Base-by-base conservation (phyloP, 805 yeast genomes). In the Danielia oregonensis region DNA sequence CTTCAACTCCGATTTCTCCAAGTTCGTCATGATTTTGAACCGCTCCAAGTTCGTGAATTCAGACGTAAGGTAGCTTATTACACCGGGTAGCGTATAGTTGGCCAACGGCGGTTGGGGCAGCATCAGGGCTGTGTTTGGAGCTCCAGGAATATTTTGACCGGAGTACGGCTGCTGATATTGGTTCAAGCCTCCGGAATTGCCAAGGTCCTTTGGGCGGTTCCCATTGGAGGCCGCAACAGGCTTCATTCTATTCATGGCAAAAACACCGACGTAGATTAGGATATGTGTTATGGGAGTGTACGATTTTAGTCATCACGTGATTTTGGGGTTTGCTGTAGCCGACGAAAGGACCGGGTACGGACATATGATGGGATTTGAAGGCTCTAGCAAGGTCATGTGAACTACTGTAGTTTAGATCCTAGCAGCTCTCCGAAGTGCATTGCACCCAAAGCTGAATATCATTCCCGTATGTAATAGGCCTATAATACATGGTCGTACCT, bases 41-140 rank as follows among this genome's bases (percentile, higher is more conserved):
- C 60, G 45, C 36, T 55, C 60, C 40, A 55, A 46, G 26, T 68
- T 68, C 16, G 81, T 74, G 53, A 75, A 76, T 42, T 76, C 81
- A n/a, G 74, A 65, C 26, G 78, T 78, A 39, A 76, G 55, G 47
- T 76, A 76, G 47, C 74, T 76, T 59, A 76, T 75, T 15, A 76
- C 75, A 0, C 82, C 82, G 0, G 82, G 82, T 11, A 76, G 59
- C 3, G 80, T 74, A 41, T 67, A 66, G 35, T 61, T 57, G 17
- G 67, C 62, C 47, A 44, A 42, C n/a, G 30, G 30, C 13, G 32
- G 28, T 5, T 26, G 24, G 13, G 33, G 33, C 29, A 18, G 32
- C 23, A n/a, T n/a, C 9, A 13, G 29, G 36, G 6, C 21, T 26
- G 15, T 5, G 27, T 16, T 14, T 32, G 19, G 18, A 14, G 21